Evolutionary conservation across 2,329 filamentous ascomycete species (phyloP).

Genomic region (Xylaria sp.): DNA sequence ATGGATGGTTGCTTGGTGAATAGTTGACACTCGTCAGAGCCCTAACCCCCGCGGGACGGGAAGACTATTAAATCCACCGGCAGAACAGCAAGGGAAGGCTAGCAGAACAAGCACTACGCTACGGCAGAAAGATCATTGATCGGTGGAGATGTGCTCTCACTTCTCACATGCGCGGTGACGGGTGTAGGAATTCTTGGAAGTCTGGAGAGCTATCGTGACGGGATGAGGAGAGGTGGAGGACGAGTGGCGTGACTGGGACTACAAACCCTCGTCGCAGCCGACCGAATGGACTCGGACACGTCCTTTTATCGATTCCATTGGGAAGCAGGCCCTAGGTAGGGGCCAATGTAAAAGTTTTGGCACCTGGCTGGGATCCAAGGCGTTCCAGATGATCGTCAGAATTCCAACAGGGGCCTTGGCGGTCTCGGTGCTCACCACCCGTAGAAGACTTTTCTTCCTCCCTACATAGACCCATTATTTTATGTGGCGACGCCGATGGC

Average conservation of each 20-base stretch:
- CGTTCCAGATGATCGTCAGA: constrained; percentile 17
- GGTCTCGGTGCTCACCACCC: constrained; percentile 11
- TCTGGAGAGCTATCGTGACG: constrained; percentile 36
- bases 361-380: constrained; percentile 11
- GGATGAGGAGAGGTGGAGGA: constrained; percentile 34
- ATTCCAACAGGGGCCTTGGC: constrained; percentile 11
- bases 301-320: constrained; percentile 2
- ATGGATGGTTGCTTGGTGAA: constrained; percentile 22
- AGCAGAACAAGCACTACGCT: constrained; percentile 25
- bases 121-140: constrained; percentile 16
- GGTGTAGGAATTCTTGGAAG: constrained; percentile 19
- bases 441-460: constrained; percentile 5
- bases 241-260: constrained; percentile 29
- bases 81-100: constrained; percentile 23
- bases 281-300: constrained; percentile 23
- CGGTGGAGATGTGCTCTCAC: constrained; percentile 35
- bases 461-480: constrained; percentile 14
- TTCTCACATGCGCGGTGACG: constrained; percentile 29
- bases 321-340: constrained; percentile 12
- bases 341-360: constrained; percentile 9
- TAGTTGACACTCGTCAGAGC: constrained; percentile 20
- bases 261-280: constrained; percentile 22
- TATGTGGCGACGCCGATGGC: constrained; percentile 14
- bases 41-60: constrained; percentile 19
- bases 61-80: constrained; percentile 25